A percentile compares a stretch with the other conserved stretches of the same genome.
Conservation (phyloP, 1,139 yeast genomes). For the Magnusiomyces ingens region DNA sequence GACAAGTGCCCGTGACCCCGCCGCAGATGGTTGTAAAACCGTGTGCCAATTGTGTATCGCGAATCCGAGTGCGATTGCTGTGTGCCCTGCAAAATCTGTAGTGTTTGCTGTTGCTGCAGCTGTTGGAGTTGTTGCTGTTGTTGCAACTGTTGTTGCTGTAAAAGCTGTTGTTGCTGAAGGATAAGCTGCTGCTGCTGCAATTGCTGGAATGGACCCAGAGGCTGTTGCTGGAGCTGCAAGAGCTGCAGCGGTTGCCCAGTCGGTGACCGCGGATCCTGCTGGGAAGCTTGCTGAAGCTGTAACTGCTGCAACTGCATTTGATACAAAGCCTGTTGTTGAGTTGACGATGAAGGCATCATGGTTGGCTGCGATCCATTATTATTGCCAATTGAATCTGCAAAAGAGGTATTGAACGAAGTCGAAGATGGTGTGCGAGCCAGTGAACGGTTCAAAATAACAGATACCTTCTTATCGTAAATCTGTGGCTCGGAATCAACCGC, state of each 20-base stretch:
- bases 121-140: neutral
- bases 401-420: constrained; percentile 65
- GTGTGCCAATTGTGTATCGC: constrained; percentile 6
- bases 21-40: constrained; percentile 3
- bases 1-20: neutral
- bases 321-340: constrained; percentile 1
- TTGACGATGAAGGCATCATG: neutral
- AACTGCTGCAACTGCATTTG: constrained; percentile 3
- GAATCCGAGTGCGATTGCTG: constrained; percentile 2
- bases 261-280: neutral
- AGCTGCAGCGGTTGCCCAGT: too few species aligned
- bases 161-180: neutral
- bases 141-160: neutral
- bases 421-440: constrained; percentile 71
- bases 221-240: too few species aligned
- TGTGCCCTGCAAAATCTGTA: neutral
- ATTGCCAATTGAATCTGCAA: constrained; percentile 40
- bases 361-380: constrained; percentile 1
- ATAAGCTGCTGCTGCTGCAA: constrained; percentile 1
- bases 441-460: constrained; percentile 65
- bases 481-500: constrained; percentile 69
- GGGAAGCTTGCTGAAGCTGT: constrained; percentile 1
- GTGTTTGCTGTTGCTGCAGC: neutral
- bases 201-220: neutral
- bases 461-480: constrained; percentile 72